Evolutionary conservation across 176 grass and related monocot species (phyloP), one percentile per base, ranked within the genome.

Genomic region (Carex parvula): DNA sequence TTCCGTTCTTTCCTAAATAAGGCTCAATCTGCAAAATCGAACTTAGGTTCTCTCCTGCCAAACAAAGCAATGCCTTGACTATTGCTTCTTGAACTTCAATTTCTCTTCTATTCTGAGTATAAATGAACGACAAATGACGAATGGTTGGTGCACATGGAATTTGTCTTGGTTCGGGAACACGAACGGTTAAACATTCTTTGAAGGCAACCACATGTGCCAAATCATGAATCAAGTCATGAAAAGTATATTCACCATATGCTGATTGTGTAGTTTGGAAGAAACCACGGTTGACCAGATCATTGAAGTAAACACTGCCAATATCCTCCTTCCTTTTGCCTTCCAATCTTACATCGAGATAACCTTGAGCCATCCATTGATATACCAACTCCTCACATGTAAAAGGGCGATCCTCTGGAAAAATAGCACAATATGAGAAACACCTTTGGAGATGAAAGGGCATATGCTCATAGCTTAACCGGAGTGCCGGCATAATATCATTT

Each of bases 341-440:
- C 3, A 39, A 12, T 69, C 65, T 0, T 1, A 2, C 39, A 4
- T 76, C 21, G 14, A 94, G 71, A 74, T 79, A 90, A 54, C 84
- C 80, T 62, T 90, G 87, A 42, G 89, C 69, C 18, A 91, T 89
- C 92, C 92, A 94, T 10, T 67, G 24, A 32, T 29, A 3, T 18
- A 91, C 29, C 79, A 88, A 64, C 1, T 26, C 1, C 44, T 26
- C 1, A 8, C 8, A 53, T 42, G 21, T 6, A 72, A 87, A 92
- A 0, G 0, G 2, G 16, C 72, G 4, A 70, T 80, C 85, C 42
- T 88, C 60, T 15, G 77, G 85, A 53, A 52, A 92, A 16, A 87
- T 32, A 37, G 77, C 64, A 41, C 84, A 87, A 26, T 87, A 89
- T 0, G 68, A 54, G 63, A 87, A 88, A 77, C 91, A 90, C 0